Conservation (phyloP, 148 eudicot species). For the Persicaria maculosa region DNA sequence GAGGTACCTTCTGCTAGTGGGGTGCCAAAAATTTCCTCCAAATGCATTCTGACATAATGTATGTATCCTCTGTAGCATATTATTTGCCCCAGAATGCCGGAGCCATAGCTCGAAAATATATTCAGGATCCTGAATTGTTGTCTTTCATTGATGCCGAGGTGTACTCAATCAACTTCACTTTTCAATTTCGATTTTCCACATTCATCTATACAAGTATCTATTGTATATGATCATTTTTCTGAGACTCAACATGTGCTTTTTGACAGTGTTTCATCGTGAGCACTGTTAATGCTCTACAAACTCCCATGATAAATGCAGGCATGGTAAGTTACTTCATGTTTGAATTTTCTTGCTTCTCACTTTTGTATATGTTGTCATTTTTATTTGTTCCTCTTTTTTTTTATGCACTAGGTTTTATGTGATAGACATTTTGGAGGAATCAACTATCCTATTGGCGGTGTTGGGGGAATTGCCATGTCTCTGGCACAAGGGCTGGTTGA, state of each 20-base stretch:
- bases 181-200: background rate
- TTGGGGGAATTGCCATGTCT: constrained; percentile 86
- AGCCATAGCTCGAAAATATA: constrained; percentile 77
- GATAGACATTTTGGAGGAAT: constrained; percentile 99
- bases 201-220: background rate
- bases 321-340: constrained; percentile 56
- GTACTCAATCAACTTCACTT: constrained; percentile 7
- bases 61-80: constrained; percentile 54
- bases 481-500: constrained; percentile 81
- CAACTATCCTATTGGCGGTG: constrained; percentile 97
- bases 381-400: constrained; percentile 10
- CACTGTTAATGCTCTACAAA: constrained; percentile 86
- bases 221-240: background rate
- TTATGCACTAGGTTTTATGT: constrained; percentile 68
- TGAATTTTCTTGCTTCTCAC: constrained; percentile 7
- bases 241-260: constrained; percentile 8
- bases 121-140: constrained; percentile 73
- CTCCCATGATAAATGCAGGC: constrained; percentile 98
- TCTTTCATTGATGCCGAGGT: constrained; percentile 99
- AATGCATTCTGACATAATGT: constrained; percentile 17
- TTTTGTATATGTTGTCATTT: constrained; percentile 4
- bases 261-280: constrained; percentile 96
- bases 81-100: constrained; percentile 98
- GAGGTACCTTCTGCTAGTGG: background rate
- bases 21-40: background rate